Base-by-base conservation (phyloP, 2,329 filamentous ascomycete genomes). In the Aspergillus awamori region DNA sequence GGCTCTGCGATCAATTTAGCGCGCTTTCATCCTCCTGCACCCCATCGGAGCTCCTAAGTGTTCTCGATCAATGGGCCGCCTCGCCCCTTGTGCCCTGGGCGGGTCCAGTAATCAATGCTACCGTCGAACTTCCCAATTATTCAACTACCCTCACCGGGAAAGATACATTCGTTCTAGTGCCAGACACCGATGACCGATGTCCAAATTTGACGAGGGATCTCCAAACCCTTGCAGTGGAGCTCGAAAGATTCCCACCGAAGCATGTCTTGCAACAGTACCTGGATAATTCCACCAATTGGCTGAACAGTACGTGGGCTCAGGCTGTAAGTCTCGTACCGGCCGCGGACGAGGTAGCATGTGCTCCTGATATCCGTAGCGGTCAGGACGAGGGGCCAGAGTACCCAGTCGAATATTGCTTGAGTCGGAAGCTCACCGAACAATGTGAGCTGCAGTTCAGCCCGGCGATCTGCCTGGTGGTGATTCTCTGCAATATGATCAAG, bases 381-480 rank as follows among this genome's bases (percentile, higher is more conserved):
- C 10, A 15, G 22, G 6, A 15, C 2, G 24, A 30, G 17, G 4
- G 17, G 20, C 20, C 20, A 11, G 1, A 10, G 8, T 28, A 49
- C 24, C 8, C 20, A 1, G 24, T 43, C 8, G 36, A 53, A 8
- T 41, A 45, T 49, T 61, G 56, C 7, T 54, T 56, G 11, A 57
- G 53, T 38, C 36, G 33, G 45, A 48, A 49, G 11, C 26, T 28
- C 1, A 13, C 56, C 30, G 26, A 60, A 1, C 47, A 51, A n/a
- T 69, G 67, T 17, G 53, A 62, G 51, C 28, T 70, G 13, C 45
- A 59, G 1, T 65, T 59, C 22, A 68, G 58, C 15, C 58, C 53
- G 3, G 28, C 51, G 0, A 64, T 67, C 10, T 53, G 53, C 28
- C 26, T 67, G 10, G 57, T 58, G 1, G 58, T 69, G 10, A 55